Evolutionary conservation across 257 asterid species (phyloP).

Genomic region (Ophiorrhiza pumila): DNA sequence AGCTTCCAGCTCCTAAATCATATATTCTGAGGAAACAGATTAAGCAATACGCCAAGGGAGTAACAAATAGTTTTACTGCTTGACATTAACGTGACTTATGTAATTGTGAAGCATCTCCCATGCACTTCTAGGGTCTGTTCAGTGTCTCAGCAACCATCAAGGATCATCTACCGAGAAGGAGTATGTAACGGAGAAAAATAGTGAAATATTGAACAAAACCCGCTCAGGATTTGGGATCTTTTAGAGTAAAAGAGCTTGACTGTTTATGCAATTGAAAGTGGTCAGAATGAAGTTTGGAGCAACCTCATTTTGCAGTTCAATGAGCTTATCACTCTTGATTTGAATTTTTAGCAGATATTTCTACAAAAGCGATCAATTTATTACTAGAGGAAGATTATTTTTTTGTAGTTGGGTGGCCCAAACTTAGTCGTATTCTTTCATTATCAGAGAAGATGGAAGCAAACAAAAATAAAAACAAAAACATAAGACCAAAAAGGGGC

Average conservation of each 20-base stretch:
- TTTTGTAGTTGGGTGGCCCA: not conserved
- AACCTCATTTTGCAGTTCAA: too few relatives aligned
- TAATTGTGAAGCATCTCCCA: too few relatives aligned
- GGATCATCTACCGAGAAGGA: not conserved
- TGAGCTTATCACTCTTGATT: too few relatives aligned
- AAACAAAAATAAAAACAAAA: not conserved
- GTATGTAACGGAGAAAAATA: not conserved
- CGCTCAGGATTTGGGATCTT: not conserved
- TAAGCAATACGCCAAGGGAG: not conserved
- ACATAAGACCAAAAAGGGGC: not conserved
- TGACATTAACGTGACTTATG: too few relatives aligned
- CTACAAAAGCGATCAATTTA: not conserved
- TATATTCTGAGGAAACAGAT: not conserved
- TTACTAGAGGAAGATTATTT: not conserved
- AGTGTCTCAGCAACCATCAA: not conserved
- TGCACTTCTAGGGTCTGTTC: not conserved
- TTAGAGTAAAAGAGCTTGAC: not conserved
- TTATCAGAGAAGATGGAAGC: not conserved
- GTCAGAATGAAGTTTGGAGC: too few relatives aligned
- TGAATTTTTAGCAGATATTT: too few relatives aligned
- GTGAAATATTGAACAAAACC: not conserved
- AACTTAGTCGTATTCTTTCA: not conserved
- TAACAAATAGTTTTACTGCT: not conserved
- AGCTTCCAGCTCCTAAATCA: not conserved
- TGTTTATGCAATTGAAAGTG: too few relatives aligned